phyloP scores from a whole-genome alignment of 1,139 yeast species.

The Komagataea norvegica region DNA sequence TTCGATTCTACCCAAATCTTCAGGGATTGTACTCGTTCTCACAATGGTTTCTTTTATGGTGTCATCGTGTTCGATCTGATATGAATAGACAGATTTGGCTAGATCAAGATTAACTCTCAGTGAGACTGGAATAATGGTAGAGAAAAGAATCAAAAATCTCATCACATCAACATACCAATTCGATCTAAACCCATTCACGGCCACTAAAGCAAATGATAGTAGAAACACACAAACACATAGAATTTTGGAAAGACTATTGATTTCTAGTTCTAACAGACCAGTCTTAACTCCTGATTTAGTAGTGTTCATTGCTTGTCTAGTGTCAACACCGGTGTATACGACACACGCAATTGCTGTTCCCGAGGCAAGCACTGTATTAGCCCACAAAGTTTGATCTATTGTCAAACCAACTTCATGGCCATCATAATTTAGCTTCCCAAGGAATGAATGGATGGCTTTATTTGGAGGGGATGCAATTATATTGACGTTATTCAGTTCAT shows the following conservation, averaged over 20 bases:
- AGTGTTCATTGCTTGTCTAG: slow-evolving; percentile 92
- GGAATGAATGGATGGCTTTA: slow-evolving; percentile 74
- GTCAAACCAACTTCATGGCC: slow-evolving; percentile 62
- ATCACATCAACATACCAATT: slow-evolving; percentile 87
- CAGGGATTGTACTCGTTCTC: slow-evolving; percentile 96
- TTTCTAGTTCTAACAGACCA: slow-evolving; percentile 85
- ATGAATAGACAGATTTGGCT: slow-evolving; percentile 94
- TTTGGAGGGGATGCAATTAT: slow-evolving; percentile 74
- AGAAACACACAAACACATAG: slow-evolving; percentile 82
- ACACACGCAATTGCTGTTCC: slow-evolving; percentile 88
- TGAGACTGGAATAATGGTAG: slow-evolving; percentile 94
- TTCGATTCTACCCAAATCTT: slow-evolving; percentile 93
- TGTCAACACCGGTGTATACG: slow-evolving; percentile 86
- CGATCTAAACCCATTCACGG: slow-evolving; percentile 69
- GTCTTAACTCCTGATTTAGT: slow-evolving; percentile 86
- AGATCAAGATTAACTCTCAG: slow-evolving; percentile 89
- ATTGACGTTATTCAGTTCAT: slow-evolving; percentile 43
- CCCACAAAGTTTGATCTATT: slow-evolving; percentile 95
- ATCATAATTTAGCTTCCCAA: slow-evolving; percentile 61
- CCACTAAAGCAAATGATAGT: slow-evolving; percentile 71
- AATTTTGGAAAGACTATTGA: slow-evolving; percentile 82
- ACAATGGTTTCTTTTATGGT: slow-evolving; percentile 85
- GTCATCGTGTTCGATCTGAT: slow-evolving; percentile 85
- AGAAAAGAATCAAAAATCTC: slow-evolving; percentile 85
- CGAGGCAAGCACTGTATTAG: slow-evolving; percentile 93